Evolutionary conservation across 352 stramenopile species (phyloP), one percentile per base, ranked within the genome.

Genomic region (Peronosclerospora sorghi): DNA sequence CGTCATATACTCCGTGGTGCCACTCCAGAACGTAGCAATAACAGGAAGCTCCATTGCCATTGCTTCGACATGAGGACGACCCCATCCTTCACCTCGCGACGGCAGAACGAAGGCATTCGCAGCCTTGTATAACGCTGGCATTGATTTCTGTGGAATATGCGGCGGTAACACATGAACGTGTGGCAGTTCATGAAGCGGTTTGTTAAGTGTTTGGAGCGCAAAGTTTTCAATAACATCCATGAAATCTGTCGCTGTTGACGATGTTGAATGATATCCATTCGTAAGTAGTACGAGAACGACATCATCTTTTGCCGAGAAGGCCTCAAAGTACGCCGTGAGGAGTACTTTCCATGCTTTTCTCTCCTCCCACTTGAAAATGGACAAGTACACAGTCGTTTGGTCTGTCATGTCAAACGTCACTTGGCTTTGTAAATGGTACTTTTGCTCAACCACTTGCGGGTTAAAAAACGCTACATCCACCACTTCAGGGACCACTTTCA

Each of bases 351-450:
- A 96, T 13, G 72, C 89, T 42, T 97, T 97, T 35, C 89, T 67
- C 32, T 87, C 65, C 48, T 97, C 90, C 78, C 85, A 97, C 58
- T 97, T 97, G 64, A 96, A 96, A 40, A 97, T 72, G 14, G 81
- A 95, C 17, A 96, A 58, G 32, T 92, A 96, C n/a, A 93, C 70
- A 0, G 65, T 83, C 6, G 78, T 88, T 17, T 56, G 36, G 8
- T 59, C 42, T 2, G 54, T 75, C 35, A 85, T 32, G 1, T 51
- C 43, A 15, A 53, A 45, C 8, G 41, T 35, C 18, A 62, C 48
- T 18, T 76, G 56, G 1, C 52, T 54, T 8, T 53, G 54, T 2
- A 88, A 56, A 48, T 85, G 62, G 23, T 81, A 88, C 6, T 63
- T 39, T 12, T 45, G 18, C 8, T 68, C 37, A 1, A 86, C 69